Percentiles rank a stretch among this genome's conserved stretches.
Conservation (phyloP, 805 yeast species). For the Myxozyma lipomycoides region DNA sequence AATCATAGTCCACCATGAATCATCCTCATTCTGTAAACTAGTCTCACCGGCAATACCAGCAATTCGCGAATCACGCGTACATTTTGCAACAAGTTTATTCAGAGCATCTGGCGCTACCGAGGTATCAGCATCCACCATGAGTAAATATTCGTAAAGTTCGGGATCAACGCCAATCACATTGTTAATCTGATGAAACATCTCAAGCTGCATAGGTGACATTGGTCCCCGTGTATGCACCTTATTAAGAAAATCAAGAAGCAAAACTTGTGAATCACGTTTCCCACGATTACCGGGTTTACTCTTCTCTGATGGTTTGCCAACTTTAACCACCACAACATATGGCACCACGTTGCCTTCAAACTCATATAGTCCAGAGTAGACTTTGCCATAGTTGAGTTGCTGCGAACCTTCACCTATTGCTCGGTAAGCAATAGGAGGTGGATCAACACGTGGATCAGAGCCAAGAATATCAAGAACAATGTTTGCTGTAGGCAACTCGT, state of each 20-base stretch:
- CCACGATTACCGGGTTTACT: constrained; percentile 58
- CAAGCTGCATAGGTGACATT: constrained; percentile 57
- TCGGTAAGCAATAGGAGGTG: constrained; percentile 50
- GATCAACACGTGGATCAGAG: constrained; percentile 46
- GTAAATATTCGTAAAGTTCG: constrained; percentile 52
- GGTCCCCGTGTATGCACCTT: constrained; percentile 56
- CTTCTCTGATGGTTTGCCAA: constrained; percentile 54
- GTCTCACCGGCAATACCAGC: constrained; percentile 66
- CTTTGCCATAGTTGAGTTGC: constrained; percentile 59
- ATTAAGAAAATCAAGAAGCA: constrained; percentile 56
- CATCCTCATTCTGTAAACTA: constrained; percentile 51
- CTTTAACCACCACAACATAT: constrained; percentile 50
- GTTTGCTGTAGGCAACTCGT: constrained; percentile 54
- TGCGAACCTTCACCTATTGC: constrained; percentile 59
- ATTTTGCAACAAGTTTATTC: constrained; percentile 54
- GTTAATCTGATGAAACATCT: constrained; percentile 52
- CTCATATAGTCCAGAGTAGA: constrained; percentile 59
- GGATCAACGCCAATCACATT: constrained; percentile 58
- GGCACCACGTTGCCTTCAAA: constrained; percentile 54
- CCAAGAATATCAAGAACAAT: constrained; percentile 49
- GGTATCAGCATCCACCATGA: constrained; percentile 66
- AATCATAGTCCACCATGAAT: constrained; percentile 55
- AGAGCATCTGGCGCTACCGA: constrained; percentile 51
- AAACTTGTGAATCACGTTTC: constrained; percentile 59
- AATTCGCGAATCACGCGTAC: constrained; percentile 54